Evolutionary conservation across 768 basidiomycete genomes (phyloP), one percentile per base, ranked within the genome.

Genomic region (Trametes meyenii): DNA sequence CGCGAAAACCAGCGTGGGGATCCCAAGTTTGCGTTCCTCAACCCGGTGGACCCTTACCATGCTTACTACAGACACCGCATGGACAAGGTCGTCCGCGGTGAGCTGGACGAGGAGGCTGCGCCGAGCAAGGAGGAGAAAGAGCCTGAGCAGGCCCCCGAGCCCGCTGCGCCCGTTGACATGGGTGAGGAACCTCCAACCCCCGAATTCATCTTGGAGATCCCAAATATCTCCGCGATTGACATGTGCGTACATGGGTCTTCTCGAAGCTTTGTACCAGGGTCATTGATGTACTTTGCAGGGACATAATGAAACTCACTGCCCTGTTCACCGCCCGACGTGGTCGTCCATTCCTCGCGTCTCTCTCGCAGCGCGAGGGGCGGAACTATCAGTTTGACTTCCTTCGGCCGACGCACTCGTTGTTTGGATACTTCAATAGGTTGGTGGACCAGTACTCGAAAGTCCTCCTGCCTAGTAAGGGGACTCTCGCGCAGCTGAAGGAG

Each of bases 381-480:
- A 98, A 98, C 75, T 96, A 92, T 72, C 96, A 98, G 70, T 99
- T 99, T 71, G 97, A 98, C 72, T 99, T 99, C 73, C 82, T 99
- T 51, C 85, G 94, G 44, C 97, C 96, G 11, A 94, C 88, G 1
- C 96, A 98, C 73, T 97, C 96, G 6, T 86, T 99, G 36, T 98
- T 96, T 70, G 89, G 91, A 43, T 96, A 92, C 77, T 99, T 98
- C 80, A 98, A 98, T 75, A 88, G 92, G 68, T 85, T 98, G 75
- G 94, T 98, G 66, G 95, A 98, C 70, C 94, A 96, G 73, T 98
- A 99, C 76, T 85, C 86, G 62, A 95, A 90, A 77, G 85, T 98
- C 65, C 79, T 98, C 68, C 83, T 93, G 60, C 94, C 97, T 55
- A 84, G 84, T 66, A 85, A 85, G 72, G 92, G 92, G 67, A 80